A percentile compares a stretch with the other conserved stretches of the same genome.
Evolutionary conservation across 164 flowering plant species (phyloP).

Genomic region (Umbellularia californica): DNA sequence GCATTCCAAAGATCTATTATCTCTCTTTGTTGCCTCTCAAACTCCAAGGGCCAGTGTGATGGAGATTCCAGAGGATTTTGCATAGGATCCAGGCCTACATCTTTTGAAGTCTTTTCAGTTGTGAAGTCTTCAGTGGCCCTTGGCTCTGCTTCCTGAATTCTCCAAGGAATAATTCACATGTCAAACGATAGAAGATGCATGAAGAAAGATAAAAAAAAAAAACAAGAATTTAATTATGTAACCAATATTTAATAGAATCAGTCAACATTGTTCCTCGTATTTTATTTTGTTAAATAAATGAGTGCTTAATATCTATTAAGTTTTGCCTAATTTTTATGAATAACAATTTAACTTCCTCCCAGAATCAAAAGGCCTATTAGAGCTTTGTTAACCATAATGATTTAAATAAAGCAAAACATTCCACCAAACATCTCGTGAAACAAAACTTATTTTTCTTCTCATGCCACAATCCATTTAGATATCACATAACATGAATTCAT

Average conservation of each 20-base stretch:
- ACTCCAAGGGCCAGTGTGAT: slow-evolving; percentile 40
- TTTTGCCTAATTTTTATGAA: neutral
- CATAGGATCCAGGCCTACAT: slow-evolving; percentile 60
- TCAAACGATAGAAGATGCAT: neutral
- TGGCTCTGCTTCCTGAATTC: slow-evolving; percentile 35
- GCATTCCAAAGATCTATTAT: slow-evolving; percentile 78
- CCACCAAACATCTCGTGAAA: neutral
- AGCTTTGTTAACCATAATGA: neutral
- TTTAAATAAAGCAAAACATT: neutral
- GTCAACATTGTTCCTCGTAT: neutral
- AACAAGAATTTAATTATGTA: neutral
- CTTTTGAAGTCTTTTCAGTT: slow-evolving; percentile 33
- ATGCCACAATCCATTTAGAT: neutral
- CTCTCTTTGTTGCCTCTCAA: slow-evolving; percentile 48
- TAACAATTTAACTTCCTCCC: neutral
- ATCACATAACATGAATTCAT: neutral
- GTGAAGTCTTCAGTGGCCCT: slow-evolving; percentile 12
- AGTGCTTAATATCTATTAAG: too few species aligned
- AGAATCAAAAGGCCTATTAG: neutral
- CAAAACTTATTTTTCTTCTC: neutral
- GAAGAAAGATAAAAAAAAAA: neutral
- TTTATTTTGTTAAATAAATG: too few species aligned
- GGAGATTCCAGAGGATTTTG: slow-evolving; percentile 29
- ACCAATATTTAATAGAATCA: too few species aligned
- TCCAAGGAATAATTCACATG: neutral